Evolutionary conservation across 192 early-diverging fungal genomes (phyloP).

Genomic region (Mortierella claussenii): DNA sequence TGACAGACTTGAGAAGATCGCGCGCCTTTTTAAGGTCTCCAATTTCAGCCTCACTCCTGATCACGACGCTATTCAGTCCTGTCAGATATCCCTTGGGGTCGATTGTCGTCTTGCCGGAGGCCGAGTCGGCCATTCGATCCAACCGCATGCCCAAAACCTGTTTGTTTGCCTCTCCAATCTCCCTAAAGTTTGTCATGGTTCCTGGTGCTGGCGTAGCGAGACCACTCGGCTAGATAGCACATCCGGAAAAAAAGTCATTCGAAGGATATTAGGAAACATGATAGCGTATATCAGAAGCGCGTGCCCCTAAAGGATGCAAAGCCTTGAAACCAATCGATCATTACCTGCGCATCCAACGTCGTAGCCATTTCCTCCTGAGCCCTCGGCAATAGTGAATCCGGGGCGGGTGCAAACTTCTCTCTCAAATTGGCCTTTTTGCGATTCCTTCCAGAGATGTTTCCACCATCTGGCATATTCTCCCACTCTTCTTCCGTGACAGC

Average conservation of each 20-base stretch:
- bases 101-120: constrained; percentile 86
- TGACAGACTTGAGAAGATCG: constrained; percentile 88
- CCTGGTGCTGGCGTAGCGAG: constrained; percentile 69
- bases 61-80: constrained; percentile 84
- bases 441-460: constrained; percentile 86
- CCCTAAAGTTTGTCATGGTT: constrained; percentile 87
- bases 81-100: constrained; percentile 98
- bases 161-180: constrained; percentile 93
- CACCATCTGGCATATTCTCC: constrained; percentile 80
- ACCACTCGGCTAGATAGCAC: constrained; percentile 63
- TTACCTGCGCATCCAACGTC: constrained; percentile 71
- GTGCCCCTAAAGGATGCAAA: no score
- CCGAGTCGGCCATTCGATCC: constrained; percentile 92
- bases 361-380: constrained; percentile 65
- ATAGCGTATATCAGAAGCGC: neutral
- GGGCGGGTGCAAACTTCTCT: constrained; percentile 69
- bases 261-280: no score
- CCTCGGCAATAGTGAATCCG: constrained; percentile 69
- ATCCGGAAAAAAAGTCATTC: no score
- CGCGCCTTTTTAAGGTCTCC: constrained; percentile 93
- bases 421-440: constrained; percentile 69
- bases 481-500: constrained; percentile 88
- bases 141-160: constrained; percentile 91
- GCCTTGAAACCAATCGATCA: neutral
- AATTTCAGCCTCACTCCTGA: constrained; percentile 85